phyloP scores from a whole-genome alignment of 2,329 filamentous ascomycete species.

The Pseudonectria foliicola region DNA sequence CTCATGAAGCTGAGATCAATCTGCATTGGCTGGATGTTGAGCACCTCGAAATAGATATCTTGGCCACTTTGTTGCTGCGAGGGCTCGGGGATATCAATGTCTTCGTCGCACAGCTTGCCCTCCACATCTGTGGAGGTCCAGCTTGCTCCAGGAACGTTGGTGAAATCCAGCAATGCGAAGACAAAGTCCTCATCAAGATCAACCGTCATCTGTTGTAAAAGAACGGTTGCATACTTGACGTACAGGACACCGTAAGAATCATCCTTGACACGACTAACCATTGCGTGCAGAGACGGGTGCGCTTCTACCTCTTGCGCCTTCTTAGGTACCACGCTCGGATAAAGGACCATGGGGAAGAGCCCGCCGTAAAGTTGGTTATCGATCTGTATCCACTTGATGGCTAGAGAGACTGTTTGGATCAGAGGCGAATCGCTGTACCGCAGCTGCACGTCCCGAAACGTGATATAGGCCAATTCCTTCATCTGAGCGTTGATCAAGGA shows the following conservation, averaged over 20 bases:
- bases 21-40: constrained; percentile 98
- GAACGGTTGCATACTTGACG: constrained; percentile 92
- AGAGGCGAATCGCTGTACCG: constrained; percentile 89
- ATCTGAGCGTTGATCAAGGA: constrained; percentile 90
- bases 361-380: constrained; percentile 98
- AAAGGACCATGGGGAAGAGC: constrained; percentile 94
- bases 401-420: constrained; percentile 84
- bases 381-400: constrained; percentile 97
- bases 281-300: constrained; percentile 87
- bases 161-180: constrained; percentile 89
- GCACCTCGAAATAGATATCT: constrained; percentile 95
- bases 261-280: constrained; percentile 92
- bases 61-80: constrained; percentile 76
- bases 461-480: constrained; percentile 88
- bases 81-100: constrained; percentile 86
- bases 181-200: constrained; percentile 98
- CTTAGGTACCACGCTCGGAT: constrained; percentile 96
- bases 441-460: constrained; percentile 82
- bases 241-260: constrained; percentile 97
- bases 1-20: constrained; percentile 94
- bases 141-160: constrained; percentile 82
- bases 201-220: constrained; percentile 96
- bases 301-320: constrained; percentile 93
- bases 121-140: constrained; percentile 65
- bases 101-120: constrained; percentile 82